Conservation (phyloP, 2,329 filamentous ascomycete genomes). For the Talaromyces pinophilus region DNA sequence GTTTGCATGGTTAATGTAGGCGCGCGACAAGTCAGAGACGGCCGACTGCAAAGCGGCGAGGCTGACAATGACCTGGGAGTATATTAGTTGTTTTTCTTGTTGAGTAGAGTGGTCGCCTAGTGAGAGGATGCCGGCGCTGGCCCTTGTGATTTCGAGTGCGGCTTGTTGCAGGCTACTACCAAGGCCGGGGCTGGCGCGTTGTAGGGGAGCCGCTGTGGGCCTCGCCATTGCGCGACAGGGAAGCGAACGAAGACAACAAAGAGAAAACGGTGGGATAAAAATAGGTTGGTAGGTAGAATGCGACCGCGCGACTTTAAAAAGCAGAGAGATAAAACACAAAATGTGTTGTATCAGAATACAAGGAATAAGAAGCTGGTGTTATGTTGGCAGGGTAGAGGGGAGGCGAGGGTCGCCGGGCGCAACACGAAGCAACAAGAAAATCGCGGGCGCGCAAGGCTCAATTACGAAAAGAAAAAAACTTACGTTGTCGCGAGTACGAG, state of each 20-base stretch:
- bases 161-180: constrained; percentile 11
- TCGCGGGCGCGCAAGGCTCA: neutral
- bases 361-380: neutral
- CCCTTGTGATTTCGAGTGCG: constrained; percentile 20
- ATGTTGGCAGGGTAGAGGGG: neutral
- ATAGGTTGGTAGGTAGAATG: neutral
- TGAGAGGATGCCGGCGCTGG: constrained; percentile 19
- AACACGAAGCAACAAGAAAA: constrained; percentile 1
- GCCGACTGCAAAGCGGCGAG: constrained; percentile 77
- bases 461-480: constrained; percentile 41
- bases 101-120: constrained; percentile 9
- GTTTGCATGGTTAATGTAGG: constrained; percentile 87
- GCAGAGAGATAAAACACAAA: neutral
- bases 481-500: constrained; percentile 79
- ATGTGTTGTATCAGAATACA: neutral
- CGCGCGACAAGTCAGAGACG: constrained; percentile 75
- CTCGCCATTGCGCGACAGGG: constrained; percentile 14
- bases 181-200: constrained; percentile 3
- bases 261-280: neutral
- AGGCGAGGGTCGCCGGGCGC: neutral
- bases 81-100: constrained; percentile 31
- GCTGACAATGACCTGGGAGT: constrained; percentile 68
- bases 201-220: constrained; percentile 8
- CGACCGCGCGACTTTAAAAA: neutral
- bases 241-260: neutral